Percentiles rank a stretch among this genome's conserved stretches.
These are phyloP conservation scores for Schrenkiella parvula DNA, from an alignment of 345 rosid genomes.

Conservation along the genomic window DNA sequence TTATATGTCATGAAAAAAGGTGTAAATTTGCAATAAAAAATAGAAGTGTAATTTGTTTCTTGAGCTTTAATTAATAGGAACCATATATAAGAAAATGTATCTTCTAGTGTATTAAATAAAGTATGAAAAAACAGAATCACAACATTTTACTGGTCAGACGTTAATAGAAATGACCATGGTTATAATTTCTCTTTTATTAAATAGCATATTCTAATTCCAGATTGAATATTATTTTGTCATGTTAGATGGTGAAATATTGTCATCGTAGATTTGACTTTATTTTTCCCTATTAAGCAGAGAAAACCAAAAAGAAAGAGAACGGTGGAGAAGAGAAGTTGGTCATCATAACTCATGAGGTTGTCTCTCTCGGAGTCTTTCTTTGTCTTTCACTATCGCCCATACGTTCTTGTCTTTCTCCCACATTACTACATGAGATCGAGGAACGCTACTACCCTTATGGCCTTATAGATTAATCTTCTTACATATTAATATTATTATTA, in stretches of 20 bases:
- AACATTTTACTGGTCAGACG: too few species aligned
- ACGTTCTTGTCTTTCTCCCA: slow-evolving; percentile 24
- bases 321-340: too few species aligned
- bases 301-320: too few species aligned
- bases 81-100: too few species aligned
- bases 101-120: too few species aligned
- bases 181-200: too few species aligned
- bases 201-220: too few species aligned
- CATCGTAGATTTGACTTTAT: background rate
- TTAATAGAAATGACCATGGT: background rate
- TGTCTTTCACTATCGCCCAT: slow-evolving; percentile 30
- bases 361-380: background rate
- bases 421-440: background rate
- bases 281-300: background rate
- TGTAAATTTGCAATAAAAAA: too few species aligned
- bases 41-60: background rate
- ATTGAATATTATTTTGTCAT: background rate
- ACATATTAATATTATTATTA: background rate
- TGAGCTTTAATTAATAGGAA: background rate
- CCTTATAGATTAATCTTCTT: background rate
- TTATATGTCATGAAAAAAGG: background rate
- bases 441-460: background rate
- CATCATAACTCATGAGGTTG: too few species aligned
- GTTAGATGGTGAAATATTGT: background rate
- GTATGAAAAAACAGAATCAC: too few species aligned